Evolutionary conservation across 2,329 filamentous ascomycete genomes (phyloP).

Genomic region (Botrytis aclada): DNA sequence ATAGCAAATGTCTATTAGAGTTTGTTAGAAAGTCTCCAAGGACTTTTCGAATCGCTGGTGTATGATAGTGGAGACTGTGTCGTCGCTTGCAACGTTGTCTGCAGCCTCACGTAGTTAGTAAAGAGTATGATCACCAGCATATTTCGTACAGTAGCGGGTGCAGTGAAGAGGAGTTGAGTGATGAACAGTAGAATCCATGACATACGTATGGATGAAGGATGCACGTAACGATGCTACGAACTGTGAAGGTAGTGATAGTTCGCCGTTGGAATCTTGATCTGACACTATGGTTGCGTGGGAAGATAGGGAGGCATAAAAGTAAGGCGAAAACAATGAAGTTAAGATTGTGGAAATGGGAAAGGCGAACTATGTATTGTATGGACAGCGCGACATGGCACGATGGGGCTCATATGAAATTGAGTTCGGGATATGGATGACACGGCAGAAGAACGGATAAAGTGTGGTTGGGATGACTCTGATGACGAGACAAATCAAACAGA

Average conservation of each 20-base stretch:
- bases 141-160: slow-evolving; percentile 7
- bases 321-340: slow-evolving; percentile 28
- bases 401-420: slow-evolving; percentile 26
- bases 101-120: slow-evolving; percentile 27
- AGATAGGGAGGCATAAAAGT: slow-evolving; percentile 28
- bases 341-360: slow-evolving; percentile 24
- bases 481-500: neutral
- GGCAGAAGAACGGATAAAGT: slow-evolving; percentile 19
- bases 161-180: neutral
- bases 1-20: slow-evolving; percentile 25
- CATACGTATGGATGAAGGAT: slow-evolving; percentile 17
- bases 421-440: slow-evolving; percentile 21
- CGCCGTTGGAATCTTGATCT: slow-evolving; percentile 13
- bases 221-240: slow-evolving; percentile 12
- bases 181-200: slow-evolving; percentile 13
- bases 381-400: slow-evolving; percentile 23
- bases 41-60: slow-evolving; percentile 4
- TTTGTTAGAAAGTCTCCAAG: slow-evolving; percentile 18
- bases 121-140: slow-evolving; percentile 13
- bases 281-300: slow-evolving; percentile 26
- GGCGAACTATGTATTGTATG: slow-evolving; percentile 33
- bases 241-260: slow-evolving; percentile 24
- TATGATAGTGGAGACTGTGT: slow-evolving; percentile 20
- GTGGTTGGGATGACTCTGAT: slow-evolving; percentile 12
- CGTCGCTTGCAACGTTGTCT: slow-evolving; percentile 23